Evolutionary conservation across 1,284 basidiomycete species (phyloP).

Genomic region (Sanghuangporus baumii): DNA sequence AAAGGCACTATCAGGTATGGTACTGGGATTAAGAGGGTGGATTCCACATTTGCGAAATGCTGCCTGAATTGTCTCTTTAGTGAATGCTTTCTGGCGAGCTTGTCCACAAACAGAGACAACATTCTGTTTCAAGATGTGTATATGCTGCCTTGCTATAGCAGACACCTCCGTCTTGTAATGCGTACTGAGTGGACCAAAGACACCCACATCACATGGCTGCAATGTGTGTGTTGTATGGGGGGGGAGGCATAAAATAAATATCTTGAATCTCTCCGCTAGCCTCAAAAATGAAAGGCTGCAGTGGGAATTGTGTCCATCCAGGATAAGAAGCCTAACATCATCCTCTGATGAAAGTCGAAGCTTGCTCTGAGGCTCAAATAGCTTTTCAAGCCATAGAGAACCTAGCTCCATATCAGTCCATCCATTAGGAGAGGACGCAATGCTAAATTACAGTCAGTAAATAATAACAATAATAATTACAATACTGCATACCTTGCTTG

Average conservation of each 20-base stretch:
- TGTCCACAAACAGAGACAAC: conserved; percentile 27
- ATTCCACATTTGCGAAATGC: conserved; percentile 26
- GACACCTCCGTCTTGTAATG: conserved; percentile 22
- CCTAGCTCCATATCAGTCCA: conserved; percentile 37
- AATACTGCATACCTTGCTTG: not conserved
- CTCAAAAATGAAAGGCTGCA: conserved; percentile 23
- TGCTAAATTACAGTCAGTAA: conserved; percentile 11
- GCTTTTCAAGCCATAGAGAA: conserved; percentile 29
- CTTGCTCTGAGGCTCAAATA: not conserved
- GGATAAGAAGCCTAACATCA: conserved; percentile 20
- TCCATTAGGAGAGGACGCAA: conserved; percentile 29
- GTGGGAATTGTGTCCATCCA: conserved; percentile 32
- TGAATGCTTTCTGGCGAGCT: conserved; percentile 9
- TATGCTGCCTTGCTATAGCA: conserved; percentile 14
- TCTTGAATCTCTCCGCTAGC: conserved; percentile 24
- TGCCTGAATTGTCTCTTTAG: conserved; percentile 18
- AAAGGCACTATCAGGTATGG: conserved; percentile 14
- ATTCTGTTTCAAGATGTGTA: conserved; percentile 20
- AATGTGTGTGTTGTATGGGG: conserved; percentile 35
- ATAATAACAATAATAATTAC: not conserved
- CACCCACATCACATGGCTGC: conserved; percentile 36
- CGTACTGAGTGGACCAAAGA: conserved; percentile 28
- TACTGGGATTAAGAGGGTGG: conserved; percentile 21
- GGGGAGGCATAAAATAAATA: conserved; percentile 32
- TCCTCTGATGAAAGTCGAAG: not conserved